Conservation (phyloP, 768 basidiomycete species). For the Fistulinella prunicolor region DNA sequence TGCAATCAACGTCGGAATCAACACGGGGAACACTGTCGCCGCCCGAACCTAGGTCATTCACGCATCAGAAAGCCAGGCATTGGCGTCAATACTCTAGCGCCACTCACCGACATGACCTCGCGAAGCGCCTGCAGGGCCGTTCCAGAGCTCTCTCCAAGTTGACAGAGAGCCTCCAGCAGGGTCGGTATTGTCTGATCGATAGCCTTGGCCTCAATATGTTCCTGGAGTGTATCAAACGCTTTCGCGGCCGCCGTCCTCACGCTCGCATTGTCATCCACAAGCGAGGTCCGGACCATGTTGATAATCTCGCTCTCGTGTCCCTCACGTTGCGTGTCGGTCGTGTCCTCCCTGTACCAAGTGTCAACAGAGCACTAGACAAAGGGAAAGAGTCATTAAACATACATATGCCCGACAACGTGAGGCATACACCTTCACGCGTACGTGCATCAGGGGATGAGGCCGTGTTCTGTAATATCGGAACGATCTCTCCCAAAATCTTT, state of each 20-base stretch:
- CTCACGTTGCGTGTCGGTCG: constrained; percentile 80
- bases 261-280: constrained; percentile 84
- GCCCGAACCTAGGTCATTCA: constrained; percentile 70
- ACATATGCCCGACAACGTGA: constrained; percentile 92
- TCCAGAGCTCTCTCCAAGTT: constrained; percentile 91
- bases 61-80: constrained; percentile 3
- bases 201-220: constrained; percentile 83
- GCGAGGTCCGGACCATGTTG: constrained; percentile 71
- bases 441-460: constrained; percentile 59
- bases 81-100: too few species aligned
- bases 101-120: constrained; percentile 88
- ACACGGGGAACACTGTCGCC: constrained; percentile 92
- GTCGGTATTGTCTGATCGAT: constrained; percentile 98
- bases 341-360: constrained; percentile 60
- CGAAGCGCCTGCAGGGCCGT: constrained; percentile 90
- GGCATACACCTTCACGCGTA: constrained; percentile 81
- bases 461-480: constrained; percentile 70
- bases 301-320: constrained; percentile 89
- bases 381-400: constrained; percentile 28
- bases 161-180: constrained; percentile 85
- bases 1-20: constrained; percentile 90
- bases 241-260: constrained; percentile 89
- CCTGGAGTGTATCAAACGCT: constrained; percentile 90
- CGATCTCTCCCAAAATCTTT: constrained; percentile 78
- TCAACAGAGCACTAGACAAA: constrained; percentile 6